A percentile compares a stretch with the other conserved stretches of the same genome.
phyloP scores from a whole-genome alignment of 805 yeast genomes.

The Jamesozyma spencerorum region DNA sequence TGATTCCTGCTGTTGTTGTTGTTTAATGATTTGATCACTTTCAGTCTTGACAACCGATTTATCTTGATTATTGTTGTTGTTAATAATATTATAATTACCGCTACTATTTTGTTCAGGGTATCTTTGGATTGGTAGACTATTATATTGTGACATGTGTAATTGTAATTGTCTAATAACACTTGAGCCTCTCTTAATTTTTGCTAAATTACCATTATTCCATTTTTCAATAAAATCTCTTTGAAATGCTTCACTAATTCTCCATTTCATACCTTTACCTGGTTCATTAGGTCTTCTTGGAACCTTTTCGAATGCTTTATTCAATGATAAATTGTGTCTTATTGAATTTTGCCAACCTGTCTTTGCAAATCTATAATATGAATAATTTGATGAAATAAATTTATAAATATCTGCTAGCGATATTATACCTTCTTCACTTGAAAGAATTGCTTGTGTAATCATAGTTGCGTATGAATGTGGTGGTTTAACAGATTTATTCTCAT shows the following conservation, averaged over 20 bases:
- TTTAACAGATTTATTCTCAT: conserved; percentile 80
- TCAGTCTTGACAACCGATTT: neutral
- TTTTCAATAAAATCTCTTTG: conserved; percentile 76
- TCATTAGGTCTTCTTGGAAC: conserved; percentile 92
- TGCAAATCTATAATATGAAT: conserved; percentile 84
- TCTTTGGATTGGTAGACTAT: conserved; percentile 33
- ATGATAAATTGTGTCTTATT: conserved; percentile 85
- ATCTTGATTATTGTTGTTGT: neutral
- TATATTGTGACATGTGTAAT: conserved; percentile 48
- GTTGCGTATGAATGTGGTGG: conserved; percentile 97
- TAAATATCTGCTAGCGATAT: conserved; percentile 87
- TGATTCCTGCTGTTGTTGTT: neutral
- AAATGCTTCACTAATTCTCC: conserved; percentile 87
- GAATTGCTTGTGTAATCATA: conserved; percentile 94
- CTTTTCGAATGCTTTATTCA: conserved; percentile 95
- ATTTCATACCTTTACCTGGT: conserved; percentile 98
- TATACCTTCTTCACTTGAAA: conserved; percentile 80
- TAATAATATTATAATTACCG: neutral
- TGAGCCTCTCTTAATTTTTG: conserved; percentile 69
- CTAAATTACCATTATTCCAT: conserved; percentile 65
- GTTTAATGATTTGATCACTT: neutral
- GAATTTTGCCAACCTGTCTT: conserved; percentile 99
- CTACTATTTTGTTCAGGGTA: conserved; percentile 12
- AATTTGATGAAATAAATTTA: conserved; percentile 78
- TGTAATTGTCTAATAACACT: conserved; percentile 74